Evolutionary conservation across 148 eudicot genomes (phyloP).

Genomic region (Gaultheria prostrata): DNA sequence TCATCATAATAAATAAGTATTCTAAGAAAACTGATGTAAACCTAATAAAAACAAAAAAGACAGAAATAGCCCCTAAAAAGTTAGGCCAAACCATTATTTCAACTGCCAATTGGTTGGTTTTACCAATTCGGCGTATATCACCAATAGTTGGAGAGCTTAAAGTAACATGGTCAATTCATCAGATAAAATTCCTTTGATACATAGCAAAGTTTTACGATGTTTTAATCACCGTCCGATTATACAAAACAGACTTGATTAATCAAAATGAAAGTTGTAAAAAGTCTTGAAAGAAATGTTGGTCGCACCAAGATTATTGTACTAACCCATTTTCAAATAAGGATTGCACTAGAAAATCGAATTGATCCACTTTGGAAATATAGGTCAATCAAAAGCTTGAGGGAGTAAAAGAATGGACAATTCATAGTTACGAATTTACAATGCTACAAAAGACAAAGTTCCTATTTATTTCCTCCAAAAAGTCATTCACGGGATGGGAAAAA

Average conservation of each 20-base stretch:
- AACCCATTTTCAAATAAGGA: background rate
- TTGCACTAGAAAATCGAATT: background rate
- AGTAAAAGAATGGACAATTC: background rate
- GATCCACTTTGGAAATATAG: background rate
- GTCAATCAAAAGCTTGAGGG: background rate
- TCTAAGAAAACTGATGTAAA: background rate
- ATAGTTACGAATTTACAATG: background rate
- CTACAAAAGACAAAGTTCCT: background rate
- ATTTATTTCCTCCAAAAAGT: background rate
- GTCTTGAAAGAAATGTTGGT: background rate
- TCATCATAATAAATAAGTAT: no score
- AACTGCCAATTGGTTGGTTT: background rate
- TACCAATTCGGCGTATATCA: background rate
- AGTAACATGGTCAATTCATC: background rate
- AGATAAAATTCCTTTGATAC: background rate
- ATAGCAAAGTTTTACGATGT: background rate
- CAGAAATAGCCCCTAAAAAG: background rate
- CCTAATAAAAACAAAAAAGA: background rate
- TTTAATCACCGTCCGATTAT: background rate
- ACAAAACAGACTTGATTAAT: background rate
- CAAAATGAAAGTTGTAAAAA: background rate
- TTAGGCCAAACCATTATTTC: background rate
- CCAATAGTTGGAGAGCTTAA: background rate
- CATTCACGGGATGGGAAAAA: no score
- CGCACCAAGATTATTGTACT: background rate